Percentiles rank a stretch among this genome's conserved stretches.
phyloP scores from a whole-genome alignment of 2,329 filamentous ascomycete species.

The Trichoderma semiorbis region DNA sequence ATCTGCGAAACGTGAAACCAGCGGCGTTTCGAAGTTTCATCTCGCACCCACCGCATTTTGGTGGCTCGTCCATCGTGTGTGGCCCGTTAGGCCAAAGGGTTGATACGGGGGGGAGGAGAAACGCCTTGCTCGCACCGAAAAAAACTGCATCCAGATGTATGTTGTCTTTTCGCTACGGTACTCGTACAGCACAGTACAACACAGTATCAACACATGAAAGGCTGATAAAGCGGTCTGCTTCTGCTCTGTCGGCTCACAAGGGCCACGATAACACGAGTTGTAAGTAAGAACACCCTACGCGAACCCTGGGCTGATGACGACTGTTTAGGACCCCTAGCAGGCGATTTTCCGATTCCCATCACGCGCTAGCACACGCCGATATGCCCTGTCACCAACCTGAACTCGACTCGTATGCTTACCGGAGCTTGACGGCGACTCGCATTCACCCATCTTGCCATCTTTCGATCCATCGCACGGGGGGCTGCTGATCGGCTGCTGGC shows the following conservation, averaged over 20 bases:
- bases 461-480: not conserved
- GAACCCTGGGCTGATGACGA: not conserved
- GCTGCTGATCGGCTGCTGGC: constrained; percentile 2
- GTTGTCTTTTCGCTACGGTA: not conserved
- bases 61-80: constrained; percentile 1
- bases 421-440: not conserved
- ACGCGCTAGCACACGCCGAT: not conserved
- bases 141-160: not conserved
- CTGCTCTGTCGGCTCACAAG: not conserved
- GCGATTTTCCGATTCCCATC: not conserved
- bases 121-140: not conserved
- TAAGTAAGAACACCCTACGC: not conserved
- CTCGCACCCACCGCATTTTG: constrained; percentile 5
- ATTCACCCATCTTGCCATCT: not conserved
- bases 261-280: not conserved
- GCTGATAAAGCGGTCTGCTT: not conserved
- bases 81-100: not conserved
- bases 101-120: not conserved
- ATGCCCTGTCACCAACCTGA: not conserved
- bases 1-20: constrained; percentile 25
- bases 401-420: not conserved
- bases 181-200: not conserved
- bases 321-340: not conserved
- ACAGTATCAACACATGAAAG: not conserved
- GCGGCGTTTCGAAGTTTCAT: constrained; percentile 26